Evolutionary conservation across 192 early-diverging fungal genomes (phyloP), one percentile per base, ranked within the genome.

Genomic region (Lunasporangiospora selenospora): DNA sequence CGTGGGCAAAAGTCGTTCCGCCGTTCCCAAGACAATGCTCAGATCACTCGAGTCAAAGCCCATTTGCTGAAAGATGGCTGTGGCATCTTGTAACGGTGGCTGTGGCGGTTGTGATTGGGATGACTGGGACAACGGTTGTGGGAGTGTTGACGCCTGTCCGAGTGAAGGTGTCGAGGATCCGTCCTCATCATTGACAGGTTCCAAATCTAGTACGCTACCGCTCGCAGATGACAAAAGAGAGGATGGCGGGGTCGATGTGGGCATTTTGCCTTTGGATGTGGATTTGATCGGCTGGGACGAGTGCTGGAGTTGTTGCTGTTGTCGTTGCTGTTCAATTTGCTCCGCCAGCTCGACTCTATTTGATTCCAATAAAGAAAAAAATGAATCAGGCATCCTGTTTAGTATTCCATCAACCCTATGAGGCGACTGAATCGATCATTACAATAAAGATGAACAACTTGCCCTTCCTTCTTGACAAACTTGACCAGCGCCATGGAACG

Each of bases 1-100:
- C 0, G 79, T 76, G 10, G 79, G 79, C 26, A 76, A 60, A 34
- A 83, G 44, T 30, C 80, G 66, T 19, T 83, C 82, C 6, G 82
- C 82, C 3, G 76, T 77, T 2, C 79, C 75, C 7, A 83, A 62
- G 12, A 83, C 60, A 26, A 83, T 76, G 11, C 63, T 67, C 38
- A 83, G 69, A 33, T 81, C 79, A 27, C 58, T 53, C 19, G 67
- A 53, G 6, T 77, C 56, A 29, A 62, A 21, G 23, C 69, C 69
- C 40, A 73, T 15, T 15, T 73, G 69, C 30, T 73, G 69, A 47
- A 73, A 63, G 6, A 51, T 63, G 5, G 48, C 55, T 19, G 62
- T 59, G 2, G 55, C 38, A 9, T 53, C 21, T 13, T 38, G 18
- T 34, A 36, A 23, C n/a, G 15, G 19, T 18, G 50, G 23, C 16